Percentiles rank a stretch among this genome's conserved stretches.
phyloP scores from a whole-genome alignment of 345 rosid genomes.

The Schrenkiella parvula region DNA sequence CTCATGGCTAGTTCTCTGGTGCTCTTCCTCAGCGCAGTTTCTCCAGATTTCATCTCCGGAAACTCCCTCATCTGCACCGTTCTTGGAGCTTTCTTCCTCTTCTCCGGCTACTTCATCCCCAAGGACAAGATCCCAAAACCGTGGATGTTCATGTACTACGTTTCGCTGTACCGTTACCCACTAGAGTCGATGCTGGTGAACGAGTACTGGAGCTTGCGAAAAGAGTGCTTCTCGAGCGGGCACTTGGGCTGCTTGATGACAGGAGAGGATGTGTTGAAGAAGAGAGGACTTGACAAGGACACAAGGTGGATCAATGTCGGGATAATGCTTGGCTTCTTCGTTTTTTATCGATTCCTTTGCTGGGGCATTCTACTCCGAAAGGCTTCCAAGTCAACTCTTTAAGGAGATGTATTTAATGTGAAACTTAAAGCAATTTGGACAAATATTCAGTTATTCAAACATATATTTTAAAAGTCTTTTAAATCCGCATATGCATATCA shows the following conservation, averaged over 20 bases:
- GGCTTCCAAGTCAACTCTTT: conserved; percentile 58
- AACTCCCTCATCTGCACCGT: conserved; percentile 83
- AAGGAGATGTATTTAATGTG: too few relatives aligned
- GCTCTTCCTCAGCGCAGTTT: conserved; percentile 69
- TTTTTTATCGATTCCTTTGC: conserved; percentile 72
- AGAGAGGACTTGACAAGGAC: conserved; percentile 71
- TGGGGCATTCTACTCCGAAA: conserved; percentile 69
- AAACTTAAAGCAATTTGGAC: too few relatives aligned
- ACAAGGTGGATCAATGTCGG: conserved; percentile 76
- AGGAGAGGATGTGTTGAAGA: conserved; percentile 64
- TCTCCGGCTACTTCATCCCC: conserved; percentile 90
- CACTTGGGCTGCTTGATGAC: conserved; percentile 45
- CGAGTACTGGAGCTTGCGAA: conserved; percentile 71
- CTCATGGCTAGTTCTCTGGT: conserved; percentile 83
- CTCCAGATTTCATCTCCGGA: conserved; percentile 81
- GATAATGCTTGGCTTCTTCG: conserved; percentile 81
- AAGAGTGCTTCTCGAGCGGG: conserved; percentile 50
- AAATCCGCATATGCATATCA: too few relatives aligned
- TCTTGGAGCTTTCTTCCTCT: conserved; percentile 77
- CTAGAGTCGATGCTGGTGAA: conserved; percentile 68
- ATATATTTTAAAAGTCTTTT: too few relatives aligned
- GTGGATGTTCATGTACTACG: conserved; percentile 93
- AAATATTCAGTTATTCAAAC: too few relatives aligned
- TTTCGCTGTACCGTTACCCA: conserved; percentile 77
- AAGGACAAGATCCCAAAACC: conserved; percentile 79